These are phyloP conservation scores for Oemleria cerasiformis DNA, from an alignment of 306 rosid species.

Conservation along the genomic window DNA sequence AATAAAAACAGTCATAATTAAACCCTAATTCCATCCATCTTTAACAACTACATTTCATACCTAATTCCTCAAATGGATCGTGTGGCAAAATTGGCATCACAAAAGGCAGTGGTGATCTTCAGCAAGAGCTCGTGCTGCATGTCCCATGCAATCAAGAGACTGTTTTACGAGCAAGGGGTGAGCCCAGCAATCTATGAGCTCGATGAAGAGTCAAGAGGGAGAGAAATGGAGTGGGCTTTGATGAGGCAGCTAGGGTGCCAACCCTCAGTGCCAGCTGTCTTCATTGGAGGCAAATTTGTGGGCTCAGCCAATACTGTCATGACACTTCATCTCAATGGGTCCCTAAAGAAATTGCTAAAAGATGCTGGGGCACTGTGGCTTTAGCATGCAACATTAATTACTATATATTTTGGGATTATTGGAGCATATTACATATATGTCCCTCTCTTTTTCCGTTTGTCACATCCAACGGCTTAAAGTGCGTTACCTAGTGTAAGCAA, in stretches of 20 bases:
- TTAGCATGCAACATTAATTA: slow-evolving; percentile 11
- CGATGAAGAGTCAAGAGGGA: slow-evolving; percentile 72
- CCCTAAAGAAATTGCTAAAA: slow-evolving; percentile 75
- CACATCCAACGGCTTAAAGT: too few species aligned
- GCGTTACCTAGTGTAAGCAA: too few species aligned
- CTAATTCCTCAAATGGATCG: slow-evolving; percentile 51
- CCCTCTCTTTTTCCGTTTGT: not conserved
- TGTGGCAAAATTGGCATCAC: slow-evolving; percentile 64
- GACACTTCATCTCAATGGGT: slow-evolving; percentile 89
- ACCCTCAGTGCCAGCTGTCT: slow-evolving; percentile 85
- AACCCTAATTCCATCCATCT: not conserved
- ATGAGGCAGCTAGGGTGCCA: slow-evolving; percentile 69
- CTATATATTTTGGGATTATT: not conserved
- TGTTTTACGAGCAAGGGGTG: slow-evolving; percentile 87
- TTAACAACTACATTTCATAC: not conserved
- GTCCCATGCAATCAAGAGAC: slow-evolving; percentile 87
- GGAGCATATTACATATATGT: not conserved
- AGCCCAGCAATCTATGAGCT: slow-evolving; percentile 81
- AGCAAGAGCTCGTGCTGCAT: slow-evolving; percentile 99
- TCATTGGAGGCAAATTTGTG: slow-evolving; percentile 76
- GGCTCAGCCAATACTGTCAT: slow-evolving; percentile 82
- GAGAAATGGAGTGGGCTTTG: slow-evolving; percentile 90
- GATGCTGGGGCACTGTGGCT: slow-evolving; percentile 98
- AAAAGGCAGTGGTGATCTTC: slow-evolving; percentile 93
- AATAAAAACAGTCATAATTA: not conserved